A percentile compares a stretch with the other conserved stretches of the same genome.
These are phyloP conservation scores for Blastobotrys parvus DNA, from an alignment of 805 yeast species.

Conservation along the genomic window DNA sequence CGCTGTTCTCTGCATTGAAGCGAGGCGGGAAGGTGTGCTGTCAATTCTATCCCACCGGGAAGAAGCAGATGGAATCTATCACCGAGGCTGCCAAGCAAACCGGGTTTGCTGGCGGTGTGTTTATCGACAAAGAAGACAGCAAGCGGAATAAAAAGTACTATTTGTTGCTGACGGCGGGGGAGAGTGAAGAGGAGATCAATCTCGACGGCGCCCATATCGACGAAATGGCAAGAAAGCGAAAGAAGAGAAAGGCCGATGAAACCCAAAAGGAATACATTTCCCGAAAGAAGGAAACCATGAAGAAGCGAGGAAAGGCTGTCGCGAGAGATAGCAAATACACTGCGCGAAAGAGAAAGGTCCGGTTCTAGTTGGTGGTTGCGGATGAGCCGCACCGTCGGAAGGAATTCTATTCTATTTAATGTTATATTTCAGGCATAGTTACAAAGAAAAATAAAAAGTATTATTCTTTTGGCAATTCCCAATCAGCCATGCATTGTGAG, in stretches of 20 bases:
- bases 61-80: constrained; percentile 71
- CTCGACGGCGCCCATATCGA: constrained; percentile 66
- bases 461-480: too few species aligned
- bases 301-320: constrained; percentile 78
- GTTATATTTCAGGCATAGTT: too few species aligned
- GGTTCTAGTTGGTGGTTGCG: constrained; percentile 47
- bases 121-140: constrained; percentile 87
- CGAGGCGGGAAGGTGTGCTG: constrained; percentile 97
- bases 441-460: too few species aligned
- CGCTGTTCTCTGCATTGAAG: constrained; percentile 74
- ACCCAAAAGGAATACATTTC: constrained; percentile 69
- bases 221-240: constrained; percentile 27
- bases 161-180: constrained; percentile 81
- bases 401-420: too few species aligned
- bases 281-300: constrained; percentile 90
- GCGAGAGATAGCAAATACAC: constrained; percentile 88
- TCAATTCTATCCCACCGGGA: constrained; percentile 92
- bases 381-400: neutral
- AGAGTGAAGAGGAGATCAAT: constrained; percentile 64
- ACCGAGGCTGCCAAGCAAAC: constrained; percentile 81
- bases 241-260: constrained; percentile 47
- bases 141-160: constrained; percentile 88
- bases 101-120: constrained; percentile 94
- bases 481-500: too few species aligned
- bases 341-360: constrained; percentile 69